Percentiles rank a stretch among this genome's conserved stretches.
Conservation (phyloP, 352 stramenopile species). For the Phytopythium vexans region DNA sequence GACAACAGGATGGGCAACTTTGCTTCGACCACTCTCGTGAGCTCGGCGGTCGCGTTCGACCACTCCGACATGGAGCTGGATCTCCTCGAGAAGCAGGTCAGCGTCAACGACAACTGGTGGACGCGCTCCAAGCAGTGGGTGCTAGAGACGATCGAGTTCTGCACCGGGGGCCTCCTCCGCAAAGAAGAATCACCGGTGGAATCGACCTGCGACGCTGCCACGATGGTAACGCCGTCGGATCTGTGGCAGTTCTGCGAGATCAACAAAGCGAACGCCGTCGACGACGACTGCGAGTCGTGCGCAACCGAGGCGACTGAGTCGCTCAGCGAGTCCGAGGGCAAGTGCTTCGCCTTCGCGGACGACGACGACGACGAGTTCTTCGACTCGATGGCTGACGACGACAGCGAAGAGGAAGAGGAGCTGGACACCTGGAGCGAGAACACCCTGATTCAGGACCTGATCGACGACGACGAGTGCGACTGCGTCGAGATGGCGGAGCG, state of each 20-base stretch:
- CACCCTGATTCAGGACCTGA: no score
- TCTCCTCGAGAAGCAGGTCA: conserved; percentile 24
- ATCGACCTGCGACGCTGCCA: conserved; percentile 2
- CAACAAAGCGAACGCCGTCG: conserved; percentile 8
- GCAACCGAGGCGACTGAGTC: conserved; percentile 49
- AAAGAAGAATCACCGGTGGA: conserved; percentile 5
- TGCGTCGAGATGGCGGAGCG: conserved; percentile 31
- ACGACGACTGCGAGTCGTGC: conserved; percentile 33
- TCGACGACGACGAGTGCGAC: conserved; percentile 22
- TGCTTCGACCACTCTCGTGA: conserved; percentile 18
- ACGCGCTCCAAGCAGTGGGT: conserved; percentile 11
- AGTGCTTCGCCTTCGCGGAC: conserved; percentile 16
- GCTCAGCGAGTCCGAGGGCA: conserved; percentile 33
- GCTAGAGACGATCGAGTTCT: conserved; percentile 5
- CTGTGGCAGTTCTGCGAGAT: conserved; percentile 8
- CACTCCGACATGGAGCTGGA: conserved; percentile 17
- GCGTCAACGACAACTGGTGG: neutral
- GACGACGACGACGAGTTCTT: conserved; percentile 22
- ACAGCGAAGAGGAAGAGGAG: conserved; percentile 3
- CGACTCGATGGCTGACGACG: conserved; percentile 12
- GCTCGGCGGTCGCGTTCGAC: conserved; percentile 7
- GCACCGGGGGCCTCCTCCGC: conserved; percentile 11
- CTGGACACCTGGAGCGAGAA: neutral
- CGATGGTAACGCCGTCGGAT: neutral
- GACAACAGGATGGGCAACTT: conserved; percentile 44